Conservation (phyloP, 768 basidiomycete species). For the Lentinula sp. region DNA sequence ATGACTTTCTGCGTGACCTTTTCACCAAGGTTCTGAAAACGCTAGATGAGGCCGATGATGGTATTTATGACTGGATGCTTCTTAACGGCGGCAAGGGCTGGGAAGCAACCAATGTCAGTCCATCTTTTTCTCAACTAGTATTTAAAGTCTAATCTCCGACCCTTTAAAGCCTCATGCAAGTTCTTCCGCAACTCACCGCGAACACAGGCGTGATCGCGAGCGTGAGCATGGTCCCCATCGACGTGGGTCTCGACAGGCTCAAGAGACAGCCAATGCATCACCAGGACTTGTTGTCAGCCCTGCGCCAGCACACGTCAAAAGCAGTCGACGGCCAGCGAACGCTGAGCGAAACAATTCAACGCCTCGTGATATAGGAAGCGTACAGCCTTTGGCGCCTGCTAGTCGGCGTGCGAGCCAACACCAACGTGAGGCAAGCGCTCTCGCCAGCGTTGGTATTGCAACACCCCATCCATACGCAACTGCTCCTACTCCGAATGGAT, state of each 20-base stretch:
- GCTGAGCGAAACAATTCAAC: constrained; percentile 40
- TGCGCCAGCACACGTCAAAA: constrained; percentile 60
- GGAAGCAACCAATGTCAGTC: constrained; percentile 80
- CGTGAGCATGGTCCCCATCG: constrained; percentile 42
- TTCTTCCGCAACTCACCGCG: constrained; percentile 50
- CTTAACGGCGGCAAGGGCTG: constrained; percentile 93
- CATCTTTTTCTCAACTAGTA: constrained; percentile 1
- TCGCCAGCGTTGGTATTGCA: constrained; percentile 34
- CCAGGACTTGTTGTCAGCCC: constrained; percentile 63
- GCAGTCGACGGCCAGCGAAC: constrained; percentile 39
- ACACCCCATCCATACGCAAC: constrained; percentile 71
- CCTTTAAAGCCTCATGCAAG: constrained; percentile 46
- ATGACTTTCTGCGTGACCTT: constrained; percentile 93
- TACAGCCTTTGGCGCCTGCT: constrained; percentile 60
- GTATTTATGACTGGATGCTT: constrained; percentile 94
- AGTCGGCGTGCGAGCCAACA: constrained; percentile 67
- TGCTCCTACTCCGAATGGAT: constrained; percentile 51
- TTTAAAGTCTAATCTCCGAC: constrained; percentile 25
- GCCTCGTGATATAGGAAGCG: constrained; percentile 51
- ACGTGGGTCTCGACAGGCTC: constrained; percentile 47
- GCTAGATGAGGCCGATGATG: constrained; percentile 83
- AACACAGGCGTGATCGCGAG: constrained; percentile 53
- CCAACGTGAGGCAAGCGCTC: constrained; percentile 30
- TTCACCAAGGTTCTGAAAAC: constrained; percentile 91
- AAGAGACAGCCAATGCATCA: constrained; percentile 47